phyloP scores from a whole-genome alignment of 2,329 filamentous ascomycete genomes.

The Colletotrichum sp. region DNA sequence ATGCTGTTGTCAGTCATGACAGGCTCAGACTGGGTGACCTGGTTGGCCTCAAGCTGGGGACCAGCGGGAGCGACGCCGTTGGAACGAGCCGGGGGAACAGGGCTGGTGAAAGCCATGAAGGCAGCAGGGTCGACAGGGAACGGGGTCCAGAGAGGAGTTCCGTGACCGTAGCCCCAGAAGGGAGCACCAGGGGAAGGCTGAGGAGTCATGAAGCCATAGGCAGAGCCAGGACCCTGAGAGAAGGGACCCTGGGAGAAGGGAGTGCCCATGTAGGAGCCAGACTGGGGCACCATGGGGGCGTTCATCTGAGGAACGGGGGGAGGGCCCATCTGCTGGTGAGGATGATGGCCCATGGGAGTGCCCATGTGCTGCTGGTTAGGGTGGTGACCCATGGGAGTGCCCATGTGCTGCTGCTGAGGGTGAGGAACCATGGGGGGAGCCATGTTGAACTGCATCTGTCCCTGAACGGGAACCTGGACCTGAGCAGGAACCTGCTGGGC shows the following conservation, averaged over 20 bases:
- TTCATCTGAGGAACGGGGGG: not conserved
- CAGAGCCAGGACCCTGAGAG: slow-evolving; percentile 9
- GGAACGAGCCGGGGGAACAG: not conserved
- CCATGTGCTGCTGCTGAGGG: not conserved
- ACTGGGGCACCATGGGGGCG: slow-evolving; percentile 2
- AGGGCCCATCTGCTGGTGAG: not conserved
- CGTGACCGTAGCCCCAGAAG: slow-evolving; percentile 18
- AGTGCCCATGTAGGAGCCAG: not conserved
- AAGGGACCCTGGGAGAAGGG: slow-evolving; percentile 5
- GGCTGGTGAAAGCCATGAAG: slow-evolving; percentile 9
- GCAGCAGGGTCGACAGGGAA: not conserved
- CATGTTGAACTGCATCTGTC: slow-evolving; percentile 12
- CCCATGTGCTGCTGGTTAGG: not conserved
- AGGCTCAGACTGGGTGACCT: slow-evolving; percentile 17
- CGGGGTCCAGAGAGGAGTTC: slow-evolving; percentile 18
- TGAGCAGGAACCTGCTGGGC: not conserved
- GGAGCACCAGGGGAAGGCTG: slow-evolving; percentile 8
- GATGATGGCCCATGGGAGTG: not conserved
- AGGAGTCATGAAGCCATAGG: slow-evolving; percentile 5
- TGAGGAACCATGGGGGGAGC: not conserved
- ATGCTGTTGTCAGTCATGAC: not conserved
- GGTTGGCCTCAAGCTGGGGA: not conserved
- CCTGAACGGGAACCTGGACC: not conserved
- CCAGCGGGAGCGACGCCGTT: not conserved
- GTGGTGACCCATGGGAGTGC: slow-evolving; percentile 5